A percentile compares a stretch with the other conserved stretches of the same genome.
Evolutionary conservation across 805 yeast species (phyloP).

Genomic region (Ogataea paradorogensis): DNA sequence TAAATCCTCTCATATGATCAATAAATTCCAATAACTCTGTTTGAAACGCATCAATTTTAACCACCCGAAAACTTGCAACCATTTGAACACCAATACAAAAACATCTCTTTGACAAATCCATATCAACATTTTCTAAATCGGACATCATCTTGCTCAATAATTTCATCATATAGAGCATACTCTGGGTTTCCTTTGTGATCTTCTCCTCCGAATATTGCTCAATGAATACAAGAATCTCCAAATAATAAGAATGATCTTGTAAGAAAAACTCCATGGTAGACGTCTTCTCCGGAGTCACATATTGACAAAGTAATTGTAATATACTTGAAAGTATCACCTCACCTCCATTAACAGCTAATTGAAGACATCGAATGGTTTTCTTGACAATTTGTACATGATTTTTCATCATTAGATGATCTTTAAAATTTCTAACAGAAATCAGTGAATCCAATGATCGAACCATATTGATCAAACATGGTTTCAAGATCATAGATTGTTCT

Average conservation of each 20-base stretch:
- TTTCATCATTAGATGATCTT: constrained; percentile 23
- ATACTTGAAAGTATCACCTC: constrained; percentile 1
- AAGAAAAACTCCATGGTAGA: constrained; percentile 6
- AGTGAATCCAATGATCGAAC: constrained; percentile 29
- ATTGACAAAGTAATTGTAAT: background rate
- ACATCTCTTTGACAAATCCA: background rate
- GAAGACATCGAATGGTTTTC: background rate
- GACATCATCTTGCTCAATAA: constrained; percentile 1
- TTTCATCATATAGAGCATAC: background rate
- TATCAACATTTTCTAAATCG: background rate
- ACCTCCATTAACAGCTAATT: background rate
- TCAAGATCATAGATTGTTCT: constrained; percentile 14
- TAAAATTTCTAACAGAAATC: constrained; percentile 23
- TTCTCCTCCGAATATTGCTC: background rate
- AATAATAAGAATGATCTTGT: background rate
- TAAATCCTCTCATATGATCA: background rate
- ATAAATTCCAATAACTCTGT: constrained; percentile 1
- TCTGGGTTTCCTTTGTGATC: background rate
- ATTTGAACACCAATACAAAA: constrained; percentile 1
- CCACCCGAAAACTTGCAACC: constrained; percentile 2
- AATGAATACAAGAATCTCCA: background rate
- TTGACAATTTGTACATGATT: constrained; percentile 20
- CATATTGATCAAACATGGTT: constrained; percentile 33
- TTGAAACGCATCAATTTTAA: constrained; percentile 1
- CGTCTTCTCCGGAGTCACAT: constrained; percentile 1